A percentile compares a stretch with the other conserved stretches of the same genome.
phyloP scores from a whole-genome alignment of 495 filamentous ascomycete species.

The Daldinia grandis region DNA sequence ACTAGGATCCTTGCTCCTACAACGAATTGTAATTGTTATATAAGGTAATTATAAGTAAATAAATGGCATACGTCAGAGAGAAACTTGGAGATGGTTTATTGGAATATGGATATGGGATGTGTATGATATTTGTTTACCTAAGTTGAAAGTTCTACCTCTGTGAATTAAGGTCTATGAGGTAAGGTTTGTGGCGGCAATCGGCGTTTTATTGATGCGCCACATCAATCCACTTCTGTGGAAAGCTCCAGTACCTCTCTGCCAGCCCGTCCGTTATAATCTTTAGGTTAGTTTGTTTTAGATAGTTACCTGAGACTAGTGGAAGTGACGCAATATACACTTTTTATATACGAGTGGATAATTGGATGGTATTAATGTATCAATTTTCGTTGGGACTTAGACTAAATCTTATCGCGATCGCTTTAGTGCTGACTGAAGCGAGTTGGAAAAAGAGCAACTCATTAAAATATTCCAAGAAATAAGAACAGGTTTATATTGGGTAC shows the following conservation, averaged over 20 bases:
- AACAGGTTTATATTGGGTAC: slow-evolving; percentile 1
- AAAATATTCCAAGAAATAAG: background rate
- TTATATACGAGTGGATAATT: background rate
- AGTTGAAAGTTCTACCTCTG: too few relatives aligned
- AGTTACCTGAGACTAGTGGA: background rate
- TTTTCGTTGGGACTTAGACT: background rate
- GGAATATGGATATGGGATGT: too few relatives aligned
- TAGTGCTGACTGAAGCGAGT: slow-evolving; percentile 12
- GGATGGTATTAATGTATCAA: background rate
- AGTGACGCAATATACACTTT: background rate
- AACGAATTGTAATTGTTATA: too few relatives aligned
- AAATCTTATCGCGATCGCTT: background rate
- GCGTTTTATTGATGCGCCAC: slow-evolving; percentile 34
- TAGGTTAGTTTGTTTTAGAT: background rate
- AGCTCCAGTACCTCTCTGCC: too few relatives aligned
- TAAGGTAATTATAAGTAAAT: too few relatives aligned
- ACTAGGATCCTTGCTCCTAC: too few relatives aligned
- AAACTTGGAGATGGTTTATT: too few relatives aligned
- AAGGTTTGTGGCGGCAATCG: slow-evolving; percentile 10
- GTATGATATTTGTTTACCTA: too few relatives aligned
- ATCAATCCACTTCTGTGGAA: background rate
- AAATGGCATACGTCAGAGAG: too few relatives aligned
- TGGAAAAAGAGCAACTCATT: background rate
- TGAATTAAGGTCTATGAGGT: too few relatives aligned
- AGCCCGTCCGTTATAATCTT: too few relatives aligned